Conservation (phyloP, 345 rosid genomes). For the Bruguiera sexangula region DNA sequence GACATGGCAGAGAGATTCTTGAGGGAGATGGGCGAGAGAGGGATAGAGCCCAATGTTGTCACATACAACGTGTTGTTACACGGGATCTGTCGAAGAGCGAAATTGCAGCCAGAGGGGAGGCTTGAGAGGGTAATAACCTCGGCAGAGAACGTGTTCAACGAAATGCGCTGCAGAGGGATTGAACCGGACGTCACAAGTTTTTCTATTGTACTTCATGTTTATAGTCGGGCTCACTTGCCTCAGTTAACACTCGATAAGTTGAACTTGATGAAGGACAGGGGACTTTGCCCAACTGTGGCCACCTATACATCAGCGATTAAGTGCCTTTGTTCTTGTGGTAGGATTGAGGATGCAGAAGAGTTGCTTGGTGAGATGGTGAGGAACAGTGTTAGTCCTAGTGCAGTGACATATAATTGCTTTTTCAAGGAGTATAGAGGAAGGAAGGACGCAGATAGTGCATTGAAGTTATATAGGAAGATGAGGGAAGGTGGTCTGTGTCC, state of each 20-base stretch:
- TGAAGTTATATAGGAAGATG: conserved; percentile 72
- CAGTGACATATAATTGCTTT: conserved; percentile 76
- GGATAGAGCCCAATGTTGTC: conserved; percentile 54
- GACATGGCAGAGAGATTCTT: conserved; percentile 78
- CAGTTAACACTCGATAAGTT: conserved; percentile 66
- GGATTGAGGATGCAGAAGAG: conserved; percentile 60
- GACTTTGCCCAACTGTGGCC: conserved; percentile 54
- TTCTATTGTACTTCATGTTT: conserved; percentile 73
- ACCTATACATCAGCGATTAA: conserved; percentile 73
- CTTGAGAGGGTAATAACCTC: conserved; percentile 53
- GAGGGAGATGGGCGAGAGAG: conserved; percentile 57
- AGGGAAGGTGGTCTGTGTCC: conserved; percentile 43
- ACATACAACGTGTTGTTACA: conserved; percentile 69
- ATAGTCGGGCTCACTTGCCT: conserved; percentile 79
- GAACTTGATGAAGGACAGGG: conserved; percentile 61
- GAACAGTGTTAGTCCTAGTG: conserved; percentile 52
- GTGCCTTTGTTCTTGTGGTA: conserved; percentile 77
- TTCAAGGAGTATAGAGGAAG: conserved; percentile 84
- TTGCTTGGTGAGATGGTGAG: conserved; percentile 66
- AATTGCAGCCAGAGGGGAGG: conserved; percentile 64
- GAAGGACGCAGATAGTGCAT: conserved; percentile 56
- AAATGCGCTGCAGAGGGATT: conserved; percentile 73
- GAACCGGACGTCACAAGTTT: conserved; percentile 80
- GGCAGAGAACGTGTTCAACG: conserved; percentile 77
- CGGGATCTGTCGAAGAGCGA: conserved; percentile 78